Evolutionary conservation across 192 early-diverging fungal genomes (phyloP), one percentile per base, ranked within the genome.

Genomic region (Jimgerdemannia flammicorona): DNA sequence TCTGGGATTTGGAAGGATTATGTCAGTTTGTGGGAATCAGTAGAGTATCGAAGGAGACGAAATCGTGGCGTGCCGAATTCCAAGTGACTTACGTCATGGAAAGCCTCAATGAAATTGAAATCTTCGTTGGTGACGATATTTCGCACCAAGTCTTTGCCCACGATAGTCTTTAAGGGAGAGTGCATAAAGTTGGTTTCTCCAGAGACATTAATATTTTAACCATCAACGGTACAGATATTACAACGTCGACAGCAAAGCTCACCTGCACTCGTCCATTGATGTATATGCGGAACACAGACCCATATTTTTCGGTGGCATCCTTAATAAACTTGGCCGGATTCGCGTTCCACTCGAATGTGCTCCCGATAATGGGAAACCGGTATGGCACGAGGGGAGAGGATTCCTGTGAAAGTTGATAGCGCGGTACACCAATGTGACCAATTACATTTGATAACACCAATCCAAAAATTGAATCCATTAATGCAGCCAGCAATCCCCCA

Each of bases 351-450:
- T 71, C 72, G 4, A 77, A 65, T 40, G 70, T 44, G 20, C 74
- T 72, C 20, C 79, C 79, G 20, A 80, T 54, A 9, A 74, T 39
- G 3, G 79, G 79, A 18, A 80, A 43, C 29, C 9, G 14, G 41
- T 76, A 76, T 40, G 75, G 75, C 18, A 76, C 75, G 3, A 19
- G 29, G 14, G 75, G 75, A 40, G 67, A 2, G 1, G 40, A 68
- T 40, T 68, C 0, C 67, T 68, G 18, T 59, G 14, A 2, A 59
- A 59, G 49, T 59, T 0, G 6, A 59, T n/a, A 59, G 2, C 49
- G 49, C 8, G 8, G 49, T 59, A 14, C 14, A 59, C 2, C 2
- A 2, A 29, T 29, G 29, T 29, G 1, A 29, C 1, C 1, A 29
- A 29, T 29, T 29, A 29, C 0, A 0, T 29, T 29, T 29, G 29